Percentiles rank a stretch among this genome's conserved stretches.
phyloP scores from a whole-genome alignment of 805 yeast genomes.

The Candida nonsorbophila region DNA sequence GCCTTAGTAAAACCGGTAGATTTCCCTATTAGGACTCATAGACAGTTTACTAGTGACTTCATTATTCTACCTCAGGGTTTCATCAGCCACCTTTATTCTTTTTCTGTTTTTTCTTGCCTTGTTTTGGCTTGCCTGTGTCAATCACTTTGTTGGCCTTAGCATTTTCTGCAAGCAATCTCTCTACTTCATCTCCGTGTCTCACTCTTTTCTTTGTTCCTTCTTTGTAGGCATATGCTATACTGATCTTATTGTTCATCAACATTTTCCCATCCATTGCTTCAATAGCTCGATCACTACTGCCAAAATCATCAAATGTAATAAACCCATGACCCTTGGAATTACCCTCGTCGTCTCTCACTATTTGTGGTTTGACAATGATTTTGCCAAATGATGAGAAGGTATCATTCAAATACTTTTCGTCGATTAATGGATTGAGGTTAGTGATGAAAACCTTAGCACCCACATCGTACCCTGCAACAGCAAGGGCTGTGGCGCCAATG shows the following conservation, averaged over 20 bases:
- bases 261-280: slow-evolving; percentile 61
- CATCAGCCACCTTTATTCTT: no score
- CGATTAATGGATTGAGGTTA: slow-evolving; percentile 62
- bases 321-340: slow-evolving; percentile 62
- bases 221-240: slow-evolving; percentile 68
- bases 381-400: slow-evolving; percentile 70
- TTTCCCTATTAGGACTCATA: neutral
- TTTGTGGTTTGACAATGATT: slow-evolving; percentile 43
- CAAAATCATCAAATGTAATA: slow-evolving; percentile 58
- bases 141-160: slow-evolving; percentile 41
- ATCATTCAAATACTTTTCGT: slow-evolving; percentile 47
- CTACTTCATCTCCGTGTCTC: slow-evolving; percentile 76
- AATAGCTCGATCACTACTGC: slow-evolving; percentile 67
- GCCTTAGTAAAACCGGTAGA: no score
- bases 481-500: slow-evolving; percentile 3
- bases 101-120: no score
- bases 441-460: slow-evolving; percentile 54
- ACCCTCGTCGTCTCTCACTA: slow-evolving; percentile 45
- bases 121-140: no score
- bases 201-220: slow-evolving; percentile 40
- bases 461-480: slow-evolving; percentile 24
- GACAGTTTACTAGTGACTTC: neutral
- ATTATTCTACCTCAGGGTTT: neutral
- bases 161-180: slow-evolving; percentile 62
- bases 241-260: slow-evolving; percentile 60